phyloP scores from a whole-genome alignment of 306 rosid species.

The Vigna trinervia region DNA sequence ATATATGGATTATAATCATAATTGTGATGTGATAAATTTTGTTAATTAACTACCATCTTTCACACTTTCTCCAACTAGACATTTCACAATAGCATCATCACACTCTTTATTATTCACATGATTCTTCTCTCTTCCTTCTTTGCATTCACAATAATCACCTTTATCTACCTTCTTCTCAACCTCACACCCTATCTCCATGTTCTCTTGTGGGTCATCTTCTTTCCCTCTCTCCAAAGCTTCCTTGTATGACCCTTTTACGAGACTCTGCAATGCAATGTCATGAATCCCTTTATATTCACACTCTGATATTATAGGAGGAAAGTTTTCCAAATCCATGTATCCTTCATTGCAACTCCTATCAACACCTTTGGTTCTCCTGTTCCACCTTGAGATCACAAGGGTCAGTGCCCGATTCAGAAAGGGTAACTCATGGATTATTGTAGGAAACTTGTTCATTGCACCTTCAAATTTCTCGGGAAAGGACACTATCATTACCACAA shows the following conservation, averaged over 20 bases:
- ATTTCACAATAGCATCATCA: constrained; percentile 19
- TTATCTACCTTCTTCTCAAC: neutral
- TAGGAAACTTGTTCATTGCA: constrained; percentile 47
- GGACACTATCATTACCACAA: constrained; percentile 41
- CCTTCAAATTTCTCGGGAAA: constrained; percentile 62
- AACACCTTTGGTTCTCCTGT: constrained; percentile 57
- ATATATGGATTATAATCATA: neutral
- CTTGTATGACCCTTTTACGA: constrained; percentile 37
- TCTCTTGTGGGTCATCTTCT: constrained; percentile 21
- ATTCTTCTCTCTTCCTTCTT: constrained; percentile 32
- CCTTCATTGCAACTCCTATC: constrained; percentile 45
- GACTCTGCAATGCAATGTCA: constrained; percentile 10
- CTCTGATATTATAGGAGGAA: constrained; percentile 45
- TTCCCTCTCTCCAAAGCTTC: constrained; percentile 55
- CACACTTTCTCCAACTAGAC: neutral
- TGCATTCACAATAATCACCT: neutral
- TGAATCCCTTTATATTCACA: constrained; percentile 35
- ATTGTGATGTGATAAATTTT: neutral
- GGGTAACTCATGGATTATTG: constrained; percentile 44
- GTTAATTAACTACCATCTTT: constrained; percentile 3
- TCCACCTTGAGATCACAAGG: constrained; percentile 46
- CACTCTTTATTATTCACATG: constrained; percentile 14
- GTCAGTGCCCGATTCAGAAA: constrained; percentile 54
- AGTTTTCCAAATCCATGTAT: constrained; percentile 25
- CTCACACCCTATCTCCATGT: constrained; percentile 1